Base-by-base conservation (phyloP, 805 yeast species). In the Ogataea nitratoaversa region DNA sequence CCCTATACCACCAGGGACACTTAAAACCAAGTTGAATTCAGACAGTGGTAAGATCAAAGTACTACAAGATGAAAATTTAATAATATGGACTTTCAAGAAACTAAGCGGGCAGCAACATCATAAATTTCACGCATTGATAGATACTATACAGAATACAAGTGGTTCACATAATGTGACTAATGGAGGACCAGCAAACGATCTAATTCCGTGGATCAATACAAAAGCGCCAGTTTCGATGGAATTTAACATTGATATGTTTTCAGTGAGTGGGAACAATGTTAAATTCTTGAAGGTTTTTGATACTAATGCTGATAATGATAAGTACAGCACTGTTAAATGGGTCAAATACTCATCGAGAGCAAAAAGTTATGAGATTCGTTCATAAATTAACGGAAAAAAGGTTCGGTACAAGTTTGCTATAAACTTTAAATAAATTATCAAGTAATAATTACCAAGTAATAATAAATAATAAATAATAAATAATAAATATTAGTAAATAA, bases 311-410 rank as follows among this genome's bases (percentile, higher is more conserved):
- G 13, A 9, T 27, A 34, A 37, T 8, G 63, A 52, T 8, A 76
- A 76, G 40, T 86, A 87, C 63, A 67, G 73, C 20, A 79, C 95
- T 0, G 78, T 85, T 18, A 91, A 90, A 58, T 88, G 95, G 95
- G 95, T 90, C 25, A 78, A 85, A 51, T 91, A 91, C 58, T 58
- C 75, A 13, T 72, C 91, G 1, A 76, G 72, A 44, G 79, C 91
- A 0, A 96, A 95, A 0, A 75, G 84, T 6, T 89, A 86, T 52
- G 96, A 90, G 46, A 71, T 87, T 8, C 69, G 97, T 40, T 7
- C 11, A n/a, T 29, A 29, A 16, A 13, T 6, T 13, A 8, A 12
- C 5, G 11, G 13, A 8, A 25, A 23, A 8, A 11, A n/a, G n/a
- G n/a, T n/a, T n/a, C n/a, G n/a, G n/a, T n/a, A n/a, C n/a, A n/a